Evolutionary conservation across 176 grass and related monocot species (phyloP).

Genomic region (Elaeis guineensis): DNA sequence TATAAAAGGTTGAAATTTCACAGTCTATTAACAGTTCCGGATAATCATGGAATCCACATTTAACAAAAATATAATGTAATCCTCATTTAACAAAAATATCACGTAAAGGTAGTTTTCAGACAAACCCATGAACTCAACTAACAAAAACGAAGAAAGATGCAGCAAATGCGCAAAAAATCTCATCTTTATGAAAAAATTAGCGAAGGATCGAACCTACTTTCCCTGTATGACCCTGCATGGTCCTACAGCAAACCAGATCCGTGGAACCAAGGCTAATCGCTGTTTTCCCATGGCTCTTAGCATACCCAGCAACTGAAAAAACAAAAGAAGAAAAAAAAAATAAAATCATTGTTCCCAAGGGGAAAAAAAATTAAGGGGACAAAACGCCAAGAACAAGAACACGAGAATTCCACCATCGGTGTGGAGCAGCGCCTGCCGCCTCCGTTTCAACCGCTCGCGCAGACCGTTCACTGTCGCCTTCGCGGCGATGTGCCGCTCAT

Average conservation of each 20-base stretch:
- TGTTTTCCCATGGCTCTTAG: constrained; percentile 53
- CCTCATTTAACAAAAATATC: too few relatives aligned
- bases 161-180: too few relatives aligned
- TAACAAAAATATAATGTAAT: too few relatives aligned
- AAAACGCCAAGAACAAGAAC: neutral
- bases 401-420: constrained; percentile 50
- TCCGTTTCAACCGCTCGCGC: constrained; percentile 57
- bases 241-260: constrained; percentile 97
- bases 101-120: too few relatives aligned
- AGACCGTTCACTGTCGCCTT: constrained; percentile 66
- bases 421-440: constrained; percentile 69
- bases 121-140: too few relatives aligned
- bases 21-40: too few relatives aligned
- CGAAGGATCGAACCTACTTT: constrained; percentile 37
- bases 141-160: too few relatives aligned
- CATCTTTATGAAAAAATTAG: too few relatives aligned
- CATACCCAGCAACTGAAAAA: constrained; percentile 61
- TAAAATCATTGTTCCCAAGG: neutral
- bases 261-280: constrained; percentile 64
- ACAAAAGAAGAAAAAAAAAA: neutral
- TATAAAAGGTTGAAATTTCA: too few relatives aligned
- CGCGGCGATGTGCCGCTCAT: constrained; percentile 62
- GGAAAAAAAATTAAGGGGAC: neutral
- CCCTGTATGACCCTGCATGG: constrained; percentile 80
- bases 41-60: too few relatives aligned